A percentile compares a stretch with the other conserved stretches of the same genome.
Evolutionary conservation across 1,284 basidiomycete genomes (phyloP).

Genomic region (Puccinia novopanici): DNA sequence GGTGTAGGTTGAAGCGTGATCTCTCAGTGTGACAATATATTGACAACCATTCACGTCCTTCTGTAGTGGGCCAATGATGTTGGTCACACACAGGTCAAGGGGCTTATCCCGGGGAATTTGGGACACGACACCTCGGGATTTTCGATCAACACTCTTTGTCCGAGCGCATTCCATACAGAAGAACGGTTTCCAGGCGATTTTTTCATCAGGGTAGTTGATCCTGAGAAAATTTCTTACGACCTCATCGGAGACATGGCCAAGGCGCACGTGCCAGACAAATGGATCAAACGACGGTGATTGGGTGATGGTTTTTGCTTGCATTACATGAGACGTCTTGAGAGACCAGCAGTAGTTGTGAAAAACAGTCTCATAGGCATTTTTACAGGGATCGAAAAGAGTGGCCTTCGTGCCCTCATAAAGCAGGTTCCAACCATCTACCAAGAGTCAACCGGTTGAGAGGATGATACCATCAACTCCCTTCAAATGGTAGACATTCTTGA

Average conservation of each 20-base stretch:
- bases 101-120: not conserved
- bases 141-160: not conserved
- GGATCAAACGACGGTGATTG: not conserved
- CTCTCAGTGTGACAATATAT: not conserved
- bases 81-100: not conserved
- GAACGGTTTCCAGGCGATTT: not conserved
- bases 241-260: not conserved
- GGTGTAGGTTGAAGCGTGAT: not conserved
- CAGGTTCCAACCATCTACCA: not conserved
- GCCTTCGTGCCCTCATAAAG: not conserved
- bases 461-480: not conserved
- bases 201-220: not conserved
- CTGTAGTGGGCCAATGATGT: not conserved
- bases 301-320: not conserved
- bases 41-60: not conserved
- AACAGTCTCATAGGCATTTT: not conserved
- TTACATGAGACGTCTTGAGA: not conserved
- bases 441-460: not conserved
- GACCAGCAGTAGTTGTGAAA: constrained; percentile 5
- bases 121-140: not conserved
- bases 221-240: not conserved
- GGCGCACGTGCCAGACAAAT: not conserved
- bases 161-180: not conserved
- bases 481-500: not conserved
- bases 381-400: not conserved